Conservation (phyloP, 2,329 filamentous ascomycete genomes). For the Pyrenophora tritici-repentis region DNA sequence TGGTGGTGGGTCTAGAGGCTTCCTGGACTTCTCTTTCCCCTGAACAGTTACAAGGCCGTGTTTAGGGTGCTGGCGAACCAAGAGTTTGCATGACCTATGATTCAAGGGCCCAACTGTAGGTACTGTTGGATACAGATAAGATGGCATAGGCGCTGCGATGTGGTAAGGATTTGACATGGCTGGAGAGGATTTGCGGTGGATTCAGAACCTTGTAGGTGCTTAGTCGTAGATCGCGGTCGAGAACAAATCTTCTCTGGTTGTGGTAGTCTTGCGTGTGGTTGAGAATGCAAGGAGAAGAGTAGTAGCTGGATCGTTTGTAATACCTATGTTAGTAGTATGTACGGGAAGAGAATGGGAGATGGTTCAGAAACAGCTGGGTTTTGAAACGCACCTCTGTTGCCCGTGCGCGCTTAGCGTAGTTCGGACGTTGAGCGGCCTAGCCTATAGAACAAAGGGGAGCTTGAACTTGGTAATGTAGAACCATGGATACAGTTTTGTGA, state of each 20-base stretch:
- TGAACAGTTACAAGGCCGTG: conserved; percentile 67
- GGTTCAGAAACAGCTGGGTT: background rate
- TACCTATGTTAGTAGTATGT: too few species aligned
- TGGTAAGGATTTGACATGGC: too few species aligned
- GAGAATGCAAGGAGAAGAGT: too few species aligned
- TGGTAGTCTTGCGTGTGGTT: background rate
- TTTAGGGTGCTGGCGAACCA: conserved; percentile 68
- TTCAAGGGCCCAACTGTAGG: background rate
- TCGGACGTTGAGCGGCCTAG: background rate
- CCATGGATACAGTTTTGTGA: background rate
- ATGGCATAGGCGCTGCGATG: background rate
- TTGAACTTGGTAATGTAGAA: background rate
- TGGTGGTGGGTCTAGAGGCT: conserved; percentile 86
- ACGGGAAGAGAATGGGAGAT: too few species aligned
- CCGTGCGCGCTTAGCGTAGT: too few species aligned
- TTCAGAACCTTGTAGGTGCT: too few species aligned
- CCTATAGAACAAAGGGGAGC: conserved; percentile 7
- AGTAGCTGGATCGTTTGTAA: too few species aligned
- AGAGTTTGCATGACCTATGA: conserved; percentile 2
- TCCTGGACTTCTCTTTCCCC: conserved; percentile 81
- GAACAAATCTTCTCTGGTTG: background rate
- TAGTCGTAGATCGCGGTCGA: background rate
- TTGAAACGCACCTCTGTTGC: background rate
- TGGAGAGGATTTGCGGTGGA: too few species aligned
- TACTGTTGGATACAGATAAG: too few species aligned